Conservation (phyloP, 2,329 filamentous ascomycete genomes). For the Cladophialophora yegresii region DNA sequence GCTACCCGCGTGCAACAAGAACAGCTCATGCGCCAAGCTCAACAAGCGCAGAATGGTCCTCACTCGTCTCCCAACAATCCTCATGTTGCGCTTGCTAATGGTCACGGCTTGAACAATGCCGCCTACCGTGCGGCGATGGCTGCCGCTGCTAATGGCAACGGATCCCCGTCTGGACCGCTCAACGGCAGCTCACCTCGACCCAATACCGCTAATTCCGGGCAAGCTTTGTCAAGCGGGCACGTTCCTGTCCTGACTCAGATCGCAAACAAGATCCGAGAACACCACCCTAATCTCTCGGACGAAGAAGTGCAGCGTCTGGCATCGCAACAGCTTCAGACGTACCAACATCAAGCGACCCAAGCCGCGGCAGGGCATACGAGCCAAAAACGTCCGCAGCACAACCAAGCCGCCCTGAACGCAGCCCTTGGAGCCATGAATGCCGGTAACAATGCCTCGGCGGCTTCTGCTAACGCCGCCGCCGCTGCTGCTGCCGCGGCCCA, state of each 20-base stretch:
- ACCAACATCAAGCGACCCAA: constrained; percentile 48
- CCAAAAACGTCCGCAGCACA: constrained; percentile 42
- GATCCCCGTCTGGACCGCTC: constrained; percentile 46
- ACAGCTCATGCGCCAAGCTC: constrained; percentile 41
- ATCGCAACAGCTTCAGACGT: constrained; percentile 51
- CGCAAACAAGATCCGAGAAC: constrained; percentile 54
- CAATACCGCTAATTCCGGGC: constrained; percentile 45
- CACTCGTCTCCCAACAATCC: constrained; percentile 52
- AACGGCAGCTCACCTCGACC: constrained; percentile 52
- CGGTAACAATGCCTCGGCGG: constrained; percentile 40
- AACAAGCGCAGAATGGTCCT: constrained; percentile 46
- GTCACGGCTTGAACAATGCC: constrained; percentile 47
- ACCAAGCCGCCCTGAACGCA: constrained; percentile 56
- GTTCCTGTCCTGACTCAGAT: constrained; percentile 58
- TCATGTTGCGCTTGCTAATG: constrained; percentile 41
- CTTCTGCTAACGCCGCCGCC: constrained; percentile 32
- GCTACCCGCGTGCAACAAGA: constrained; percentile 50
- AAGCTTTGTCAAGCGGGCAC: constrained; percentile 55
- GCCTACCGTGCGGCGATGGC: constrained; percentile 51
- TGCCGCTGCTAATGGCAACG: constrained; percentile 46
- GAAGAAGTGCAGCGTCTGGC: constrained; percentile 59
- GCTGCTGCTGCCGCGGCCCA: constrained; percentile 23
- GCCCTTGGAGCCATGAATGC: constrained; percentile 50
- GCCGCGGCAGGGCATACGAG: constrained; percentile 37
- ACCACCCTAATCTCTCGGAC: constrained; percentile 54